Evolutionary conservation across 352 stramenopile species (phyloP), one percentile per base, ranked within the genome.

Genomic region (Aphanomyces astaci): DNA sequence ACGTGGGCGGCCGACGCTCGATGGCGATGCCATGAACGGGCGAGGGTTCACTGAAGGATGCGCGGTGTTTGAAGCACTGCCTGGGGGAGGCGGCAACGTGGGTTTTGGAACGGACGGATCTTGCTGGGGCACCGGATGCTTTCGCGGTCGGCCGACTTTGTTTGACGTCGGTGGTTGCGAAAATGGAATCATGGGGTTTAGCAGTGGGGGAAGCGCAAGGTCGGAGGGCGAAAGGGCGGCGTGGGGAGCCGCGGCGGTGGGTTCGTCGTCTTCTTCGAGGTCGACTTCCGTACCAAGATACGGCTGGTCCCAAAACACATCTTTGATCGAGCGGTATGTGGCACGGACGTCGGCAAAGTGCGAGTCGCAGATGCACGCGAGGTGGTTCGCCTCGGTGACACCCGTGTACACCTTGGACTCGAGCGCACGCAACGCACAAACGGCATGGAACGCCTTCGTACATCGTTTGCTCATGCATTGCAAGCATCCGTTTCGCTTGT

Each of bases 401-500:
- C 87, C 87, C n/a, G 84, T 95, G 65, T 89, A 95, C 65, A 94
- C 71, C 30, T 86, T 55, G 33, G 53, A 79, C 5, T 84, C 92
- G 0, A 81, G 84, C 28, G 82, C 72, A 4, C 86, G 82, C 68
- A 94, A 80, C 2, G 85, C 87, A 62, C 89, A 96, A 4, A 89
- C 67, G 4, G 91, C 80, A 64, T 96, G 89, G 73, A 94, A 96
- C 17, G 87, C 70, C 55, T 79, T 80, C 46, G 87, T 77, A 57
- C 88, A 96, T 28, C 87, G 84, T 0, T 86, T 87, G 46, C 82
- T 93, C 13, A 92, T 75, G 64, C 88, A 96, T 72, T 96, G 88
- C 63, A 96, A 95, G 70, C 87, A 96, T 5, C 81, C 82, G 55
- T 88, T 84, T 30, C 86, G 84, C 33, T 84, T 65, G n/a, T 83